Base-by-base conservation (phyloP, 345 rosid genomes). In the Eucalyptus curtisii region DNA sequence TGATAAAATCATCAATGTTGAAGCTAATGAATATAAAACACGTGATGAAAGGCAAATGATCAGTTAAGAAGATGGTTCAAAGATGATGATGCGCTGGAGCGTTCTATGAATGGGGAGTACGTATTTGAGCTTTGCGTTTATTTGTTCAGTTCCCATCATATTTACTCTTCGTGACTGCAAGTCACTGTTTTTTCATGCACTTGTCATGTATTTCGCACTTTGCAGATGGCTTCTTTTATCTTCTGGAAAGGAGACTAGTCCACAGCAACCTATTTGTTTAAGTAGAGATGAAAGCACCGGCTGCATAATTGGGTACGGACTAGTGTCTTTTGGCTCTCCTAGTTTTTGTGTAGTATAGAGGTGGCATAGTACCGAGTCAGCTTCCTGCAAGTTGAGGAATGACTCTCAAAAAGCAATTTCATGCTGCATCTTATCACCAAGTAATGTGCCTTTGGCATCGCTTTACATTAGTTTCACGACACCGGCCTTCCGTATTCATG, bases 71-170 rank as follows among this genome's bases (percentile, higher is more conserved):
- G 44, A 52, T 95, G 96, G 96, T 93, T 95, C 64, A 87, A 89
- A 48, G 98, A 96, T 59, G 89, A 95, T 81, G 98, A 97, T 30
- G 99, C 97, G 16, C 95, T 96, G 66, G 99, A 96, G 91, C 96
- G 95, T 76, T 93, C 98, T 80, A 91, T 97, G 40, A 93, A 87
- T 16, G 99, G 97, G 91, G 97, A 96, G 97, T 96, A 93, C 47
- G 98, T 93, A 86, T 90, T 88, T 47, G n/a, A 80, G 76, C 87
- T 86, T 40, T 64, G 24, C 47, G 49, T 49, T 71, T 22, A 55
- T 88, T 30, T 90, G 76, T 85, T 48, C 53, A 44, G 68, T 52
- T 79, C 86, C 59, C 81, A 31, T 20, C 89, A 40, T 37, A 19
- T 68, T 37, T 37, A 71, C 42, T 37, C 82, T 71, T 71, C 13